Conservation (phyloP, 192 early-diverging fungal genomes). For the Coemansia erecta region DNA sequence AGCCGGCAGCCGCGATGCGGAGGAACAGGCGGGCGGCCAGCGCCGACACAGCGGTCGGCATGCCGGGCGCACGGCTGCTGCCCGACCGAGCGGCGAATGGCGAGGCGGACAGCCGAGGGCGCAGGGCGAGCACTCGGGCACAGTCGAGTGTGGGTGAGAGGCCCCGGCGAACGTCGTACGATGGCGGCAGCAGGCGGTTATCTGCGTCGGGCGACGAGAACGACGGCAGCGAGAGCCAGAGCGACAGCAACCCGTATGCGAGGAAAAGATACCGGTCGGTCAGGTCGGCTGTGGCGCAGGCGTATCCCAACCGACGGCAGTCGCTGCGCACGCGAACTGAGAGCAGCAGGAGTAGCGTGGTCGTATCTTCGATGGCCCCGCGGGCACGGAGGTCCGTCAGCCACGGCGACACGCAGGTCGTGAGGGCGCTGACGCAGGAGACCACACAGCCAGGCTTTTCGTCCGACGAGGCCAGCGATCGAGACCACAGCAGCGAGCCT, state of each 20-base stretch:
- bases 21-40: constrained; percentile 35
- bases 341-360: constrained; percentile 3
- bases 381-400: constrained; percentile 37
- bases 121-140: not conserved
- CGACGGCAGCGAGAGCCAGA: constrained; percentile 8
- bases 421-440: too few species aligned
- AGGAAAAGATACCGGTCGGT: constrained; percentile 45
- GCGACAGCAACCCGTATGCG: constrained; percentile 39
- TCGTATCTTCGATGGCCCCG: constrained; percentile 11
- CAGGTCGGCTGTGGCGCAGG: constrained; percentile 36
- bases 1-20: constrained; percentile 13
- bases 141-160: not conserved
- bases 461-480: too few species aligned
- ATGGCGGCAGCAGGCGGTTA: constrained; percentile 13
- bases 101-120: not conserved
- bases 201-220: constrained; percentile 34
- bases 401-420: constrained; percentile 16
- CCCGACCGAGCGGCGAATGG: not conserved
- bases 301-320: constrained; percentile 23
- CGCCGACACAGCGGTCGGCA: constrained; percentile 17
- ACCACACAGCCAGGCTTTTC: too few species aligned
- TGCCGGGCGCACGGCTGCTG: not conserved
- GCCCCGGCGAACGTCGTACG: constrained; percentile 44
- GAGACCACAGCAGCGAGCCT: too few species aligned
- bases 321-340: not conserved